A percentile compares a stretch with the other conserved stretches of the same genome.
Evolutionary conservation across 2,329 filamentous ascomycete genomes (phyloP).

Genomic region (Clonostachys byssicola): DNA sequence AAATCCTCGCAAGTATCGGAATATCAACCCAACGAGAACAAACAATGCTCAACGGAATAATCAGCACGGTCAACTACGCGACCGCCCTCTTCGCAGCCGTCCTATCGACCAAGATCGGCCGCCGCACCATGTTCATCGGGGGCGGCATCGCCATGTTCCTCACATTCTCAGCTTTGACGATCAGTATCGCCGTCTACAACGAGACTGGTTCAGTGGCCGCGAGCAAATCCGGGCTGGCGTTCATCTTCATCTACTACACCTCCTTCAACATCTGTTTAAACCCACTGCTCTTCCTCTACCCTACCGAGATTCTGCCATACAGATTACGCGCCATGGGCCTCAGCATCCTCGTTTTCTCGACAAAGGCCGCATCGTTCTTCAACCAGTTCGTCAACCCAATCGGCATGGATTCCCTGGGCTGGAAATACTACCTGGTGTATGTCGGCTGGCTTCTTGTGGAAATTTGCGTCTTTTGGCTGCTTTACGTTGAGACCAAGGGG

Average conservation of each 20-base stretch:
- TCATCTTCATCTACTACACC: constrained; percentile 33
- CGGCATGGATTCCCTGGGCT: constrained; percentile 7
- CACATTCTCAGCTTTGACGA: constrained; percentile 32
- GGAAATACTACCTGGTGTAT: constrained; percentile 12
- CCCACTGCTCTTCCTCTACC: constrained; percentile 36
- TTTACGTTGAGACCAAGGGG: constrained; percentile 75
- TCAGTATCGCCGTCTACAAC: constrained; percentile 26
- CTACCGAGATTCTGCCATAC: constrained; percentile 54
- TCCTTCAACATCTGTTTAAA: constrained; percentile 36
- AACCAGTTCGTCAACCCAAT: constrained; percentile 15
- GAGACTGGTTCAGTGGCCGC: constrained; percentile 18
- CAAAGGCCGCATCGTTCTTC: constrained; percentile 13
- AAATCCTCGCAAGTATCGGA: constrained; percentile 29
- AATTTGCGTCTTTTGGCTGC: constrained; percentile 61
- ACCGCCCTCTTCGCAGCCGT: constrained; percentile 27
- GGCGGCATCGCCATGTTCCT: constrained; percentile 28
- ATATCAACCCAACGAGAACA: constrained; percentile 27
- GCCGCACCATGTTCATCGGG: constrained; percentile 28
- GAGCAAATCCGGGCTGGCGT: constrained; percentile 27
- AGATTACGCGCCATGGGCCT: constrained; percentile 48
- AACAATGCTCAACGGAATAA: constrained; percentile 32
- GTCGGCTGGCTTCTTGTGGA: constrained; percentile 17
- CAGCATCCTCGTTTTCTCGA: constrained; percentile 42
- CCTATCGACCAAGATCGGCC: constrained; percentile 25
- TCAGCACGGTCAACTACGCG: constrained; percentile 35